Conservation (phyloP, 129 eudicot species). For the Artemisia argyi region DNA sequence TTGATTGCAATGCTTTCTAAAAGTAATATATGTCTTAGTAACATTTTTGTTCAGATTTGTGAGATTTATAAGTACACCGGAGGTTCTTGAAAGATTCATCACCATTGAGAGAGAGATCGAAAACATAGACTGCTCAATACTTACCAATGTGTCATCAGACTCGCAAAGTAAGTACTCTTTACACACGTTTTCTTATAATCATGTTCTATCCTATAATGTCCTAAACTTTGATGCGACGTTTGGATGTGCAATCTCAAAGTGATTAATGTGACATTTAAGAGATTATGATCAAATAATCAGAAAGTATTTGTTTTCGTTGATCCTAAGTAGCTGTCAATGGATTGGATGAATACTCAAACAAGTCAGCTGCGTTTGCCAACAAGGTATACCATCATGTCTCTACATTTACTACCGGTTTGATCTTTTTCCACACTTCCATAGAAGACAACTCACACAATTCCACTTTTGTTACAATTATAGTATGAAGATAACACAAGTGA, state of each 20-base stretch:
- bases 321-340: slow-evolving; percentile 20
- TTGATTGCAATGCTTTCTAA: slow-evolving; percentile 10
- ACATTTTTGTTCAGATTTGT: slow-evolving; percentile 64
- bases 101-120: slow-evolving; percentile 66
- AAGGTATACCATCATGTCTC: slow-evolving; percentile 44
- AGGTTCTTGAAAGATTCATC: slow-evolving; percentile 80
- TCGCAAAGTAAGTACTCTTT: slow-evolving; percentile 39
- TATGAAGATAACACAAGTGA: slow-evolving; percentile 40
- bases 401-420: not conserved
- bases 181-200: not conserved
- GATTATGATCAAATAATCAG: slow-evolving; percentile 1
- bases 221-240: too few species aligned
- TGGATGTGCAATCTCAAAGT: slow-evolving; percentile 1
- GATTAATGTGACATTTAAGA: not conserved
- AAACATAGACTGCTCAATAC: slow-evolving; percentile 68
- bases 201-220: too few species aligned
- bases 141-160: slow-evolving; percentile 36
- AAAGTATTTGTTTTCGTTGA: not conserved
- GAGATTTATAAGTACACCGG: slow-evolving; percentile 82
- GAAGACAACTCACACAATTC: slow-evolving; percentile 24
- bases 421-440: slow-evolving; percentile 14
- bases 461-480: slow-evolving; percentile 31
- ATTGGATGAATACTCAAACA: slow-evolving; percentile 36
- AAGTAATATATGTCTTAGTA: not conserved
- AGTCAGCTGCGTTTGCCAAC: slow-evolving; percentile 28